Conservation (phyloP, 352 stramenopile genomes). For the Phytopythium sindhum region DNA sequence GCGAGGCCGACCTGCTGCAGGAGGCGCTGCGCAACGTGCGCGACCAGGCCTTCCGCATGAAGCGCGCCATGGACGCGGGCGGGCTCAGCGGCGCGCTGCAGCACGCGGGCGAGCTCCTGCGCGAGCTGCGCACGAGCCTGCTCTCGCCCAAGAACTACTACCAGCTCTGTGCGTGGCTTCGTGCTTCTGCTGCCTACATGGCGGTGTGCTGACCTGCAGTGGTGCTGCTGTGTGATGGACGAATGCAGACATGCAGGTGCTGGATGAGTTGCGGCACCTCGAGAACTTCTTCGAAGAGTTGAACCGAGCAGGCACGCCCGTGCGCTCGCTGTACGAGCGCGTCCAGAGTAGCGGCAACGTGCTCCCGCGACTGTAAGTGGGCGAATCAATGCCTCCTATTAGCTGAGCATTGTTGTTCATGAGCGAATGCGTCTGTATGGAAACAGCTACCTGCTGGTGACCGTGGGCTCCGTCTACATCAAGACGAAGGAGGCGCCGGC, state of each 20-base stretch:
- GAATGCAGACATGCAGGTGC: constrained; percentile 70
- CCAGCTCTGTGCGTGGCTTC: constrained; percentile 94
- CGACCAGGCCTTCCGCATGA: constrained; percentile 85
- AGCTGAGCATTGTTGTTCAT: not conserved
- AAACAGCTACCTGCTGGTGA: constrained; percentile 92
- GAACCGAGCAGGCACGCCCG: constrained; percentile 68
- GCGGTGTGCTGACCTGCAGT: not conserved
- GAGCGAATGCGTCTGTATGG: not conserved
- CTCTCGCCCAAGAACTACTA: constrained; percentile 99
- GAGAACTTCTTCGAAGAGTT: constrained; percentile 93
- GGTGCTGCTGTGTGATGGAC: not conserved
- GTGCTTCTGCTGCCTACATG: not conserved
- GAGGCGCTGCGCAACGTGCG: constrained; percentile 71
- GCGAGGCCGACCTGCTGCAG: constrained; percentile 63
- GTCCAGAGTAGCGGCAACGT: constrained; percentile 96
- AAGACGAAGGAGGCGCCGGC: constrained; percentile 61
- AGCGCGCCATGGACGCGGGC: constrained; percentile 67
- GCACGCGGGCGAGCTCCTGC: constrained; percentile 76
- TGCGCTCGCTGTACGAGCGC: constrained; percentile 94
- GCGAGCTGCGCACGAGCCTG: constrained; percentile 80
- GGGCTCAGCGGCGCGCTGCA: constrained; percentile 80
- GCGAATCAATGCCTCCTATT: not conserved
- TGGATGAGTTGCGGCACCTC: constrained; percentile 94
- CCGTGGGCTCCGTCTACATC: constrained; percentile 96
- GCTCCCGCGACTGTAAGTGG: constrained; percentile 86